Percentiles rank a stretch among this genome's conserved stretches.
Evolutionary conservation across 352 stramenopile genomes (phyloP).

Genomic region (Pseudoperonospora humuli): DNA sequence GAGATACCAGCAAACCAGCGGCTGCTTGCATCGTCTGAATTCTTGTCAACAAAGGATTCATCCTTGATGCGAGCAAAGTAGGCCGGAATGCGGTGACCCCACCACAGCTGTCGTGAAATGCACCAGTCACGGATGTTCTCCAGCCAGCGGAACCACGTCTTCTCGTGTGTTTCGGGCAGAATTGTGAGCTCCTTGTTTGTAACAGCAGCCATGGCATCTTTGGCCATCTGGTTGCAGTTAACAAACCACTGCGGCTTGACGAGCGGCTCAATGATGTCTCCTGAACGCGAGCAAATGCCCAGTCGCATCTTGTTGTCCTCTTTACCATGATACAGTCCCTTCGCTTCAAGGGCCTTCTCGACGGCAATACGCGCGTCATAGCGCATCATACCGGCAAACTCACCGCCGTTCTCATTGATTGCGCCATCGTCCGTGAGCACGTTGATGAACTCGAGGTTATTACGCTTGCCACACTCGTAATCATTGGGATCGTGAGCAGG

Average conservation of each 20-base stretch:
- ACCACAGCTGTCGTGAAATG: conserved; percentile 98
- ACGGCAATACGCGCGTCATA: conserved; percentile 85
- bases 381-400: conserved; percentile 82
- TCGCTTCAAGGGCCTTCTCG: conserved; percentile 89
- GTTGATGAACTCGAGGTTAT: conserved; percentile 97
- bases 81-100: conserved; percentile 98
- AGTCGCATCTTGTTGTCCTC: conserved; percentile 98
- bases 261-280: conserved; percentile 98
- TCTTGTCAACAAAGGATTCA: conserved; percentile 64
- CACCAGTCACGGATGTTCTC: conserved; percentile 99
- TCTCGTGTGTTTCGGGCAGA: conserved; percentile 85
- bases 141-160: conserved; percentile 96
- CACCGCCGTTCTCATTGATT: conserved; percentile 91
- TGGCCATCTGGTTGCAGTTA: conserved; percentile 82
- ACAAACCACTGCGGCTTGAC: conserved; percentile 99
- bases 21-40: conserved; percentile 42
- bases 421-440: conserved; percentile 95
- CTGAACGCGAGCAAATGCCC: conserved; percentile 95
- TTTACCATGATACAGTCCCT: conserved; percentile 95
- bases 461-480: conserved; percentile 96
- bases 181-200: conserved; percentile 79
- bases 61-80: conserved; percentile 92
- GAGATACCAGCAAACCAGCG: conserved; percentile 76
- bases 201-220: conserved; percentile 76
- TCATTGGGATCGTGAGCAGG: conserved; percentile 99